Base-by-base conservation (phyloP, 108 stramenopile genomes). In the Cyclotella choctawhatcheeana region DNA sequence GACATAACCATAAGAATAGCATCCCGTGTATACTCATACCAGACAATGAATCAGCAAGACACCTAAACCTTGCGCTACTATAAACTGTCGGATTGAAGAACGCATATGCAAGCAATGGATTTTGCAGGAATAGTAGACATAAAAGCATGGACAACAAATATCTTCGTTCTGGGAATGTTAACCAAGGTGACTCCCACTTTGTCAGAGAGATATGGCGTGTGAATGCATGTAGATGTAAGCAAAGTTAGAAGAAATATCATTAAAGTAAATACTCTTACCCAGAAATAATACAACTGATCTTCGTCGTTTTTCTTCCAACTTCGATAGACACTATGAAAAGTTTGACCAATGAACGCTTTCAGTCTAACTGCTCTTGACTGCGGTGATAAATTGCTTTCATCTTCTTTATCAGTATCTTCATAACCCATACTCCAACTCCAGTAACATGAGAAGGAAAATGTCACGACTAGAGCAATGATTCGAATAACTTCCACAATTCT, bases 141-240 rank as follows among this genome's bases (percentile, higher is more conserved):
- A 85, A 30, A 10, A 93, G 51, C 13, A 93, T 76, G 21, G 87
- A 16, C 22, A 91, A 24, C 16, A 93, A 74, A 66, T 91, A 93
- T 21, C 86, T 69, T 53, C 93, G 71, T 75, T 93, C 93, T 2
- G 92, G 92, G 56, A 93, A 85, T 22, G 88, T 50, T 18, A 86
- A 72, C 89, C 89, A 93, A 20, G 89, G 88, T 22, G 73, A 84
- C 66, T 93, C 86, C 86, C 86, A 93, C 93, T 88, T n/a, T n/a
- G n/a, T n/a, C n/a, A n/a, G n/a, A n/a, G n/a, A n/a, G n/a, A n/a
- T n/a, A n/a, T n/a, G n/a, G n/a, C n/a, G n/a, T n/a, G n/a, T n/a
- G n/a, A n/a, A n/a, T n/a, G n/a, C n/a, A n/a, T n/a, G n/a, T n/a
- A n/a, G n/a, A n/a, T n/a, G n/a, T n/a, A n/a, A n/a, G n/a, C n/a